These are phyloP conservation scores for apple (Malus domestica) DNA, from an alignment of 306 rosid genomes.

Conservation along the genomic window ASM211411v1 NC_041803.1:9260001-9260500, in stretches of 20 bases:
- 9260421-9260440: neutral
- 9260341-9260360: conserved; percentile 61
- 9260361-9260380: conserved; percentile 48
- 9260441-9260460: neutral
- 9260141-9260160: conserved; percentile 53
- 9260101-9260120: conserved; percentile 45
- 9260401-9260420: conserved; percentile 33
- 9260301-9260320: conserved; percentile 53
- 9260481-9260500: neutral
- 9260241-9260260: conserved; percentile 44
- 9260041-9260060: conserved; percentile 24
- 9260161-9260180: conserved; percentile 35
- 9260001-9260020: conserved; percentile 25
- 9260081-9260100: conserved; percentile 21
- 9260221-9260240: conserved; percentile 45
- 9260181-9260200: conserved; percentile 22
- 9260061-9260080: conserved; percentile 26
- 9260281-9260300: conserved; percentile 57
- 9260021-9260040: conserved; percentile 25
- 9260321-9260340: conserved; percentile 58
- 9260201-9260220: conserved; percentile 51
- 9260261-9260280: conserved; percentile 57
- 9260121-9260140: conserved; percentile 47
- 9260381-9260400: conserved; percentile 50
- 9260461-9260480: neutral